Base-by-base conservation (phyloP, 768 basidiomycete genomes). In the Clathrus columnatus region DNA sequence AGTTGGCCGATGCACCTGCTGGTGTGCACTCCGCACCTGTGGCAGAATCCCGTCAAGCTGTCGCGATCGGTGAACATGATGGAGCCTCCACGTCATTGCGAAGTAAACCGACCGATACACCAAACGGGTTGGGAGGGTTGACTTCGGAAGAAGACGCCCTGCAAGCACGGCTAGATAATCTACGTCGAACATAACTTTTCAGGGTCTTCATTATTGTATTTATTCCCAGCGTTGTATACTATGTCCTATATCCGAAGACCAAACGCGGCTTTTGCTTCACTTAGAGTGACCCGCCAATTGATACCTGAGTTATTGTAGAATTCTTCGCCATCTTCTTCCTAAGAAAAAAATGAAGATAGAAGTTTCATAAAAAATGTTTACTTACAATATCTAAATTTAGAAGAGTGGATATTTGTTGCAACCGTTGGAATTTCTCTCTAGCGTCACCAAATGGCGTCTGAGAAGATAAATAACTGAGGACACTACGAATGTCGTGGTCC, bases 291-390 rank as follows among this genome's bases (percentile, higher is more conserved):
- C 63, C 85, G 86, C 91, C 91, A 95, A 11, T 83, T 78, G 59
- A 96, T 91, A 18, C 94, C 94, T 2, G 91, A 94, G 51, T 87
- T 82, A 60, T 87, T 90, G 69, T 92, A 97, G 67, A 97, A 96
- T 52, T 94, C 91, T 60, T 94, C 88, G 4, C 93, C 84, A 61
- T 93, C 91, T 68, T 96, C 94, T 61, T 95, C 93, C 92, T 93
- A 62, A 32, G 46, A 27, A 43, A 24, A 36, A 24, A 17, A 46
- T 42, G 17, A 54, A 28, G 18, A 14, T 7, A 11, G 32, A 45
- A 47, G 16, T 21, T 27, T 21, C 48, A n/a, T 28, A 51, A 20
- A n/a, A 58, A 48, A 42, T 52, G 11, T 18, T 24, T 10, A 71
- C 83, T 56, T 63, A 87, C 90, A 52, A 70, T 74, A 64, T 96